phyloP scores from a whole-genome alignment of 805 yeast genomes.

The Suhomyces pyralidae region DNA sequence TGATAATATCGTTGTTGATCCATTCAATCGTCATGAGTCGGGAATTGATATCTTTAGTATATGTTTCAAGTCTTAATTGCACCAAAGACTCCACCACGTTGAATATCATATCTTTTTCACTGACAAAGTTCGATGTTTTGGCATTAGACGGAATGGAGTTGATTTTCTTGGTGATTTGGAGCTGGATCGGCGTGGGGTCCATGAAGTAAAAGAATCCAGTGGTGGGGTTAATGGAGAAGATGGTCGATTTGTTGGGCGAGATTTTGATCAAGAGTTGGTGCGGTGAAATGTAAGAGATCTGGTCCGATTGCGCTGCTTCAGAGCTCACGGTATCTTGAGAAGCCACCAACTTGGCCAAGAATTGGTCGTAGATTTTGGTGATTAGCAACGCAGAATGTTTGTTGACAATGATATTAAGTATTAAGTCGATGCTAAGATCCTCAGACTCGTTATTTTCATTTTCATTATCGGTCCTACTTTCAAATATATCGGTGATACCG shows the following conservation, averaged over 20 bases:
- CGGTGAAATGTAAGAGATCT: slow-evolving; percentile 19
- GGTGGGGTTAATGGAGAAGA: slow-evolving; percentile 39
- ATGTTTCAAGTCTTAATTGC: slow-evolving; percentile 47
- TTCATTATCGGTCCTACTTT: slow-evolving; percentile 4
- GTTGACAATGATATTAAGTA: slow-evolving; percentile 34
- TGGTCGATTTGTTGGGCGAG: slow-evolving; percentile 29
- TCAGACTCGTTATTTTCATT: slow-evolving; percentile 17
- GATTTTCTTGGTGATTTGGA: slow-evolving; percentile 27
- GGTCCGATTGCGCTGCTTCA: not conserved
- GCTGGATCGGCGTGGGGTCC: slow-evolving; percentile 39
- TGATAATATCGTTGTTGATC: slow-evolving; percentile 57
- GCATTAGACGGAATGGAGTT: slow-evolving; percentile 22
- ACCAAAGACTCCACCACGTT: slow-evolving; percentile 36
- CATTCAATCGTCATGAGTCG: slow-evolving; percentile 66
- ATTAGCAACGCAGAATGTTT: slow-evolving; percentile 38
- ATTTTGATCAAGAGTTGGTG: slow-evolving; percentile 35
- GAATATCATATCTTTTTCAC: slow-evolving; percentile 30
- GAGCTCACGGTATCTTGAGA: not conserved
- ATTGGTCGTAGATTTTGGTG: slow-evolving; percentile 16
- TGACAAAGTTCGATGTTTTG: slow-evolving; percentile 20
- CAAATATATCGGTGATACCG: slow-evolving; percentile 13
- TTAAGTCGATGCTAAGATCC: slow-evolving; percentile 34
- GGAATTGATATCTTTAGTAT: slow-evolving; percentile 49
- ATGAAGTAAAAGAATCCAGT: slow-evolving; percentile 40
- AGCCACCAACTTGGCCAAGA: slow-evolving; percentile 1